These are phyloP conservation scores for Xylaria polymorpha DNA, from an alignment of 2,329 filamentous ascomycete genomes.

Conservation along the genomic window DNA sequence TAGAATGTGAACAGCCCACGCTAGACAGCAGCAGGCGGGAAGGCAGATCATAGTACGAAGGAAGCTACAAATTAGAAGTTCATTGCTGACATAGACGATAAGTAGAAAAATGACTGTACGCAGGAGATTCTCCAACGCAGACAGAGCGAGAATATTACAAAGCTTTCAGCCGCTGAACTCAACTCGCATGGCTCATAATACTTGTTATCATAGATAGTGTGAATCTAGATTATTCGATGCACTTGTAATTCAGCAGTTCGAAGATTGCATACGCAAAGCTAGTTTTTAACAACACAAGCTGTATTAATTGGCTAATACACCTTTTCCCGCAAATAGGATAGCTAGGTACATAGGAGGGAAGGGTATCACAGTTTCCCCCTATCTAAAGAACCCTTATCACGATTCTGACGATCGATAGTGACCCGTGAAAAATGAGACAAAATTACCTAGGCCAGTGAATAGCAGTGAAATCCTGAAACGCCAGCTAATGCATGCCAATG, in stretches of 20 bases:
- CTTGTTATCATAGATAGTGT: not conserved
- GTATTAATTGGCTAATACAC: not conserved
- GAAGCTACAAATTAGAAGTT: not conserved
- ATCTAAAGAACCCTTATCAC: constrained; percentile 18
- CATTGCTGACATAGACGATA: not conserved
- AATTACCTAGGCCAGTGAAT: constrained; percentile 27
- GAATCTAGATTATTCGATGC: not conserved
- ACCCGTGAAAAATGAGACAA: constrained; percentile 30
- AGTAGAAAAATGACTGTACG: not conserved
- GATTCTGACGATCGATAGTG: constrained; percentile 23
- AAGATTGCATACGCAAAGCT: not conserved
- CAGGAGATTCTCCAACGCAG: not conserved
- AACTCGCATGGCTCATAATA: not conserved
- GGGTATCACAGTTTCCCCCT: constrained; percentile 36
- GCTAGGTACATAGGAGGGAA: constrained; percentile 13
- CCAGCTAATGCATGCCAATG: constrained; percentile 41
- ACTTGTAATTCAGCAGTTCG: not conserved
- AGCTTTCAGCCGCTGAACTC: not conserved
- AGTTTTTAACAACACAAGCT: not conserved
- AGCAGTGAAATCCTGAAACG: constrained; percentile 38
- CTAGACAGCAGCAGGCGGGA: not conserved
- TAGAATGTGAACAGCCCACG: not conserved
- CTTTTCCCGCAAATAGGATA: constrained; percentile 1
- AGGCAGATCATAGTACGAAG: not conserved
- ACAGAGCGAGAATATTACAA: not conserved